Percentiles rank a stretch among this genome's conserved stretches.
Evolutionary conservation across 345 rosid species (phyloP).

Genomic region (Rhodamnia argentea): DNA sequence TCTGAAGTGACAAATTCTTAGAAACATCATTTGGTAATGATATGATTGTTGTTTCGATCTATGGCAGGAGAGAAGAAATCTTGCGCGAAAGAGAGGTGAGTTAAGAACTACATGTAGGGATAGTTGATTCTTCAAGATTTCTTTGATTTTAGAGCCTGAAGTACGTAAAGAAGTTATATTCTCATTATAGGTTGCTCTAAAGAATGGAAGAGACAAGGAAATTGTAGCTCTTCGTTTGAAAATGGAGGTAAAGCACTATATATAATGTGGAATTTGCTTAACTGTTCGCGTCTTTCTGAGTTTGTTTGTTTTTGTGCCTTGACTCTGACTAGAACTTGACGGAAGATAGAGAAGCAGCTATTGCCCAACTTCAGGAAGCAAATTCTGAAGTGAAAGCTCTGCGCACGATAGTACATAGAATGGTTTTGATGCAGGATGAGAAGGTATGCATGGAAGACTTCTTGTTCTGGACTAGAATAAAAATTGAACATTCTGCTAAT

Average conservation of each 20-base stretch:
- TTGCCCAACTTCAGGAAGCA: background rate
- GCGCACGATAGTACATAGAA: slow-evolving; percentile 15
- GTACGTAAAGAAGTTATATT: background rate
- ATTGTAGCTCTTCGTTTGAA: background rate
- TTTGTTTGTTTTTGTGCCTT: background rate
- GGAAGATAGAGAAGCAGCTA: background rate
- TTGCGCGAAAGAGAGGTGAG: background rate
- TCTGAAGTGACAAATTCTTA: background rate
- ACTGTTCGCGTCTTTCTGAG: background rate
- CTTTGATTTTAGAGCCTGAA: background rate
- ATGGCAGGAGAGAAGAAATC: background rate
- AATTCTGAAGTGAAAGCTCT: background rate
- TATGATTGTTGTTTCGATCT: background rate
- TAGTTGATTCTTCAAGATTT: background rate
- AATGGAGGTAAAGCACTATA: background rate
- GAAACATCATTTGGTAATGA: background rate
- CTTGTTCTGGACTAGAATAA: background rate
- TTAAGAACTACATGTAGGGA: background rate
- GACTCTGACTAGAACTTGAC: background rate
- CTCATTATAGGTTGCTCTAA: background rate
- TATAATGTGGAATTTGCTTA: background rate
- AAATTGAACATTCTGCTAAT: background rate
- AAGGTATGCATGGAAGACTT: slow-evolving; percentile 1
- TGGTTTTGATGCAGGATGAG: slow-evolving; percentile 86
- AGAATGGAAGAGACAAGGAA: background rate